Evolutionary conservation across 345 rosid genomes (phyloP).

Genomic region (Hibiscus mutabilis): DNA sequence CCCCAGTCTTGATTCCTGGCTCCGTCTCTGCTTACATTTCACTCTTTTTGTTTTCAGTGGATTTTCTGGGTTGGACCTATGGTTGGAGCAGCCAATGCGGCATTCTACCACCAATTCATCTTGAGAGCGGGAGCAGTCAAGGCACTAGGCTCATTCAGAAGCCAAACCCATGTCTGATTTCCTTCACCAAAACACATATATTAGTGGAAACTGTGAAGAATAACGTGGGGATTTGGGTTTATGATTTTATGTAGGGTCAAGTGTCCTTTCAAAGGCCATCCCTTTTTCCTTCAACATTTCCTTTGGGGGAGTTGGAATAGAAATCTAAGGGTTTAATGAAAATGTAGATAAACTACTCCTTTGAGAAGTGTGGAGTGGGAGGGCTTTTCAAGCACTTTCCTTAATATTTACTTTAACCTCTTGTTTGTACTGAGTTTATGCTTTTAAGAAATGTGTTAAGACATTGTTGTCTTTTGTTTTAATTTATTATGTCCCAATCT

Average conservation of each 20-base stretch:
- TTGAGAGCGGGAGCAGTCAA: constrained; percentile 73
- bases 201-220: constrained; percentile 2
- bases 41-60: constrained; percentile 41
- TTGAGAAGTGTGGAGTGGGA: background rate
- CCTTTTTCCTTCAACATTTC: background rate
- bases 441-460: background rate
- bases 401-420: constrained; percentile 15
- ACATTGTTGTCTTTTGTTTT: background rate
- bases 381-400: constrained; percentile 6
- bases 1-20: too few relatives aligned
- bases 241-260: constrained; percentile 12
- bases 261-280: background rate
- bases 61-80: constrained; percentile 90
- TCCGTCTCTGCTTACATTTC: too few relatives aligned
- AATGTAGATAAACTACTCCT: constrained; percentile 28
- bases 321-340: constrained; percentile 3
- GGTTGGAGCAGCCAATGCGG: constrained; percentile 79
- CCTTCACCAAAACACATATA: background rate
- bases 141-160: constrained; percentile 85
- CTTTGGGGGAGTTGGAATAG: background rate
- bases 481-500: background rate
- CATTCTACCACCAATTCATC: constrained; percentile 79
- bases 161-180: constrained; percentile 46
- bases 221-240: background rate
- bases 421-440: constrained; percentile 11